Base-by-base conservation (phyloP, 495 filamentous ascomycete species). In the Talaromyces borbonicus region DNA sequence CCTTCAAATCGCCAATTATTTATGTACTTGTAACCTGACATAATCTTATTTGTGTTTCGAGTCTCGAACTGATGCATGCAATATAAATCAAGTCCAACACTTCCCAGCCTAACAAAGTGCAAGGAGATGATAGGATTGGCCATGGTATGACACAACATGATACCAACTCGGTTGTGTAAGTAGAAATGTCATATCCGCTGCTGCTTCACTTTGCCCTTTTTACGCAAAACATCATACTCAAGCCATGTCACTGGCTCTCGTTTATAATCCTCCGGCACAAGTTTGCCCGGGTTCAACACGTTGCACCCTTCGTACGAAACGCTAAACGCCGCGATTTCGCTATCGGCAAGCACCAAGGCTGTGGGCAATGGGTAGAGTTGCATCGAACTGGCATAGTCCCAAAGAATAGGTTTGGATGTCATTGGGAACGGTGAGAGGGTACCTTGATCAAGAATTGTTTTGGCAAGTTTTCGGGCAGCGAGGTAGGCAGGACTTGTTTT, bases 241-340 rank as follows among this genome's bases (percentile, higher is more conserved):
- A 90, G 67, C 90, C 90, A 96, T 56, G 80, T 70, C 30, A 79
- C 84, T 20, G 70, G 73, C 11, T 80, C 76, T 36, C 78, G 66
- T 25, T 76, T 69, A 24, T 38, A 15, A 4, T 76, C 80, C 4
- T 71, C 63, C 0, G 81, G 79, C 37, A 89, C 65, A 33, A 96
- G 64, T 36, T 72, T 70, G 8, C 87, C 92, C 0, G 92, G 92
- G 57, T 98, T 98, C 78, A 98, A 84, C 2, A 95, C 90, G 70
- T 89, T 82, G 55, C 92, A 97, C 2, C 88, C 90, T 62, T 95
- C 88, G 56, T 96, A 96, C 14, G 84, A 92, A 33, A 95, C 67
- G 47, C 80, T 80, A 56, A 93, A 97, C 0, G 88, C 72, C 33
- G 82, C 78, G 19, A 80, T 79, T 27, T 90, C 84, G 4, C 84